Percentiles rank a stretch among this genome's conserved stretches.
Evolutionary conservation across 345 rosid species (phyloP).

Genomic region (Cardamine chenopodiifolia): DNA sequence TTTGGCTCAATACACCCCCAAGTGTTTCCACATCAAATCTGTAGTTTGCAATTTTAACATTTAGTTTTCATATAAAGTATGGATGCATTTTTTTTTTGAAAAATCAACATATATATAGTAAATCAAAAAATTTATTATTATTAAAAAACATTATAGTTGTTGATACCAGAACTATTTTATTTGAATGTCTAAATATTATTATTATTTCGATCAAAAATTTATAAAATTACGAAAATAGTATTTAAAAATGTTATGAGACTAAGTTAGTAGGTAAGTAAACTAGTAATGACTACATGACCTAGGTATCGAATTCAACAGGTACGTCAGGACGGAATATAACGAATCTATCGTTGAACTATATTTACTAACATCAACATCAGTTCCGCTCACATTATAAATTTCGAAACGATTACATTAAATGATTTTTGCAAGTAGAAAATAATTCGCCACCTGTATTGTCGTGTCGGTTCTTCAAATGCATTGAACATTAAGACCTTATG

Average conservation of each 20-base stretch:
- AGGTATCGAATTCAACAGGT: not conserved
- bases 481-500: slow-evolving; percentile 15
- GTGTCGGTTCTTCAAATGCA: slow-evolving; percentile 38
- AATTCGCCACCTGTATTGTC: slow-evolving; percentile 21
- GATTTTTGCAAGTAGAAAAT: not conserved
- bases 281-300: slow-evolving; percentile 9
- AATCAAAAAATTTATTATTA: too few species aligned
- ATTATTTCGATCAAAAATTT: too few species aligned
- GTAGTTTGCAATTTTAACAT: not conserved
- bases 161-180: too few species aligned
- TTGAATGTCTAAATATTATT: too few species aligned
- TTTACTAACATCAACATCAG: not conserved
- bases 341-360: not conserved
- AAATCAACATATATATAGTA: too few species aligned
- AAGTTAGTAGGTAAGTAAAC: not conserved
- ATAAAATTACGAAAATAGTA: too few species aligned
- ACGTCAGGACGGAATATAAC: slow-evolving; percentile 30
- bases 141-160: too few species aligned
- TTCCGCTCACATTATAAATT: not conserved
- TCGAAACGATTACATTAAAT: slow-evolving; percentile 4
- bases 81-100: too few species aligned
- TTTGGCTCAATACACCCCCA: not conserved
- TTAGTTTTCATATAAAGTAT: too few species aligned
- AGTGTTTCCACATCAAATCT: not conserved
- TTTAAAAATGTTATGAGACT: too few species aligned